phyloP scores from a whole-genome alignment of 164 flowering plant species.

The Berberis thunbergii region DNA sequence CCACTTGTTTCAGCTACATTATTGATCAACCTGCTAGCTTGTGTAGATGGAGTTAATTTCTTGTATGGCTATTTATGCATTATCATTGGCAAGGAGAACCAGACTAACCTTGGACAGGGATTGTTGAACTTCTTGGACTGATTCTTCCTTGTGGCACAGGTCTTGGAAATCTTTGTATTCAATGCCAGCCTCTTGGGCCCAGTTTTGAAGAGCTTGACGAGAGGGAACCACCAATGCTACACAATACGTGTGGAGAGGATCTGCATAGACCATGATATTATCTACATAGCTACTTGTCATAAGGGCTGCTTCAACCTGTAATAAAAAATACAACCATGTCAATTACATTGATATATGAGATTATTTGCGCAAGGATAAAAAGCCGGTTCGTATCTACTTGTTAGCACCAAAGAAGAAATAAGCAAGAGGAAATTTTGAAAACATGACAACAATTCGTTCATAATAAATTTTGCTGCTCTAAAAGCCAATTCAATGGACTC shows the following conservation, averaged over 20 bases:
- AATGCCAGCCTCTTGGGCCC: slow-evolving; percentile 64
- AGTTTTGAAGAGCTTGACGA: slow-evolving; percentile 46
- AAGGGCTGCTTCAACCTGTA: slow-evolving; percentile 88
- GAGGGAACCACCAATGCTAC: slow-evolving; percentile 77
- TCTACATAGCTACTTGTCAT: slow-evolving; percentile 58
- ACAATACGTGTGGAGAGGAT: slow-evolving; percentile 70
- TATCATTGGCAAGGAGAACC: too few relatives aligned
- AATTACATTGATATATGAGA: not conserved
- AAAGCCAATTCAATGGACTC: too few relatives aligned
- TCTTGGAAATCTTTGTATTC: slow-evolving; percentile 44
- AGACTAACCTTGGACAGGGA: slow-evolving; percentile 36
- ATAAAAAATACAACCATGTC: slow-evolving; percentile 4
- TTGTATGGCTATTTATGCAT: too few relatives aligned
- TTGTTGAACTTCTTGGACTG: slow-evolving; percentile 54
- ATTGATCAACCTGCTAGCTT: too few relatives aligned
- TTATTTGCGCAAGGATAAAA: not conserved
- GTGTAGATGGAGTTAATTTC: too few relatives aligned
- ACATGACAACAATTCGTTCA: too few relatives aligned
- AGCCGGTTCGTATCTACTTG: not conserved
- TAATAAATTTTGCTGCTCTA: too few relatives aligned
- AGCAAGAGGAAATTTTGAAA: too few relatives aligned
- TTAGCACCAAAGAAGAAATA: too few relatives aligned
- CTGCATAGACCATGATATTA: slow-evolving; percentile 79
- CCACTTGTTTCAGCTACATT: too few relatives aligned
- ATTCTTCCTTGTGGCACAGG: slow-evolving; percentile 56